Evolutionary conservation across 176 grass and related monocot species (phyloP), one percentile per base, ranked within the genome.

Genomic region (Luzula sylvatica): DNA sequence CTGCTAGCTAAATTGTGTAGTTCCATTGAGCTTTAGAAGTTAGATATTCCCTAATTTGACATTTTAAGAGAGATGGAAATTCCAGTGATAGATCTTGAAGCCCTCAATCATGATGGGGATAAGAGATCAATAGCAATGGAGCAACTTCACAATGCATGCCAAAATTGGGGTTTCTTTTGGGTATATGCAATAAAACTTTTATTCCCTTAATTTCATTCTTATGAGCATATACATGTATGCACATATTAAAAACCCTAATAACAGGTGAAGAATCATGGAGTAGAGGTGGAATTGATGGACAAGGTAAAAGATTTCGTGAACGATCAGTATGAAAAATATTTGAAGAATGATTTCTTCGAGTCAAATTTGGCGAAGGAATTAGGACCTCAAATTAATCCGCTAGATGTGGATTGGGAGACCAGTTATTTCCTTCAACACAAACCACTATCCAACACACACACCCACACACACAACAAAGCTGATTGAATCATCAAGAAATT

Each of bases 131-230:
- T 42, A 13, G 39, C 72, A 46, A 54, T 89, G 85, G 70, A 56
- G 12, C 57, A 20, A 56, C 85, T 89, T 50, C 85, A 89, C 49
- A 41, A 83, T 2, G 79, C 79, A 35, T 89, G 85, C 53, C 41
- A 50, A 21, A 77, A 80, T 18, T 83, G 85, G 75, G 85, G 85
- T 11, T 83, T 83, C 79, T 89, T 89, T 69, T 89, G 85, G 85
- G 85, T 88, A 69, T n/a, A n/a, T 16, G 49, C 39, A 7, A 43
- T 14, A 22, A 32, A 25, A 58, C 20, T 26, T 3, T 11, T 8
- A 3, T 25, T 26, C 41, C 3, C n/a, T 14, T 60, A 13, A n/a
- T 50, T 23, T 71, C 3, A 14, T 56, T n/a, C 24, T 18, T 8
- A 38, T 7, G 38, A 47, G 38, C 49, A 26, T 4, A 18, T 27